Evolutionary conservation across 306 rosid genomes (phyloP).

Genomic region (Cucumis hystrix): DNA sequence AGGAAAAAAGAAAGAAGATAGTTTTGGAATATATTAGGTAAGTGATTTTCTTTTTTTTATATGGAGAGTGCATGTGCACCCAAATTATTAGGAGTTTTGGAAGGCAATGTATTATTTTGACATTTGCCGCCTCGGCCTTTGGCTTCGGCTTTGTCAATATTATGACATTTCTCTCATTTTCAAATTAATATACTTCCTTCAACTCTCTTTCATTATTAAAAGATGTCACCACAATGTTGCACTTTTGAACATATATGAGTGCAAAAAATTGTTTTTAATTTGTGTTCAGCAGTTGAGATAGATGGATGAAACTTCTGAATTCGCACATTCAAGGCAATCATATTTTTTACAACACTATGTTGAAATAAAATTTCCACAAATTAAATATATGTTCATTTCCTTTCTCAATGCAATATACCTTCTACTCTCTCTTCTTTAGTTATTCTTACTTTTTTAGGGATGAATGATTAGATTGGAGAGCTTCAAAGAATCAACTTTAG

Average conservation of each 20-base stretch:
- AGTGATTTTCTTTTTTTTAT: neutral
- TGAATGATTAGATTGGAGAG: neutral
- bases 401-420: neutral
- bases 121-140: neutral
- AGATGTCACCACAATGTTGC: too few species aligned
- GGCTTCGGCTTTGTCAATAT: neutral
- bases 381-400: too few species aligned
- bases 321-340: too few species aligned
- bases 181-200: neutral
- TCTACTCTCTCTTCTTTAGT: neutral
- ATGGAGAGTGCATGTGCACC: neutral
- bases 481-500: neutral
- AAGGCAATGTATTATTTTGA: neutral
- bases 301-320: too few species aligned
- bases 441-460: too few species aligned
- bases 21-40: neutral
- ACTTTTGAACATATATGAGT: too few species aligned
- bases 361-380: too few species aligned
- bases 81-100: neutral
- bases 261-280: too few species aligned
- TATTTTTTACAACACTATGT: too few species aligned
- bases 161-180: neutral
- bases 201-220: neutral
- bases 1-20: neutral
- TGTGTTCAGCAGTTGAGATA: too few species aligned